These are phyloP conservation scores for Aureobasidium sp. DNA, from an alignment of 2,329 filamentous ascomycete genomes.

Conservation along the genomic window DNA sequence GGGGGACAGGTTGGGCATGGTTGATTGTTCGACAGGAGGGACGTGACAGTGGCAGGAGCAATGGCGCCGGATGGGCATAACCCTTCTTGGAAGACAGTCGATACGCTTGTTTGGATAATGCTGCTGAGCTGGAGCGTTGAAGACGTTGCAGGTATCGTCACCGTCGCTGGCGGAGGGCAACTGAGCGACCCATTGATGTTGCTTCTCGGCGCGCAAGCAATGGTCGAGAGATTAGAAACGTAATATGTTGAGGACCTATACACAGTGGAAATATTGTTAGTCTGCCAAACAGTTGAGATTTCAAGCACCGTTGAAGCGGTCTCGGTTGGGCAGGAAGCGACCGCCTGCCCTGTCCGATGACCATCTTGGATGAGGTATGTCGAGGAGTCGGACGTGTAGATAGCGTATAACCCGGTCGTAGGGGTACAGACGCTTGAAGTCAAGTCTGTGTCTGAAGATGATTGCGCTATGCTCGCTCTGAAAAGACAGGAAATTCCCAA, in stretches of 20 bases:
- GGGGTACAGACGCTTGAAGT: background rate
- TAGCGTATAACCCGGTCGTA: background rate
- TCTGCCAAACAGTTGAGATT: conserved; percentile 3
- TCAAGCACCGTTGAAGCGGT: conserved; percentile 2
- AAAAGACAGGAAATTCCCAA: background rate
- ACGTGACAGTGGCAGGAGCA: background rate
- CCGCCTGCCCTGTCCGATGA: background rate
- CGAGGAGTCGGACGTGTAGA: conserved; percentile 4
- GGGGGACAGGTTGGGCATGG: background rate
- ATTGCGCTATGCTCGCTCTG: background rate
- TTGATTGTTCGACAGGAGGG: background rate
- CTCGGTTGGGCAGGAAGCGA: background rate
- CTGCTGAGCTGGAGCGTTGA: background rate
- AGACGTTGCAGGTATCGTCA: background rate
- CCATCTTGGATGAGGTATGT: conserved; percentile 2
- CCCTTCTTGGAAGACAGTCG: background rate
- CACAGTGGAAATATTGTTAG: conserved; percentile 9
- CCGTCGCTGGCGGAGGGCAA: background rate
- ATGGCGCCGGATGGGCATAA: background rate
- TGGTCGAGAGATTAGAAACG: conserved; percentile 1
- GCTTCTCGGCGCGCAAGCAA: background rate
- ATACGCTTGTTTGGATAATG: background rate
- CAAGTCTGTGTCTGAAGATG: background rate
- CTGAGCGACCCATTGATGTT: background rate
- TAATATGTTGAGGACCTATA: conserved; percentile 10